phyloP scores from a whole-genome alignment of 78 protist genomes.

The Acrasis kona region DNA sequence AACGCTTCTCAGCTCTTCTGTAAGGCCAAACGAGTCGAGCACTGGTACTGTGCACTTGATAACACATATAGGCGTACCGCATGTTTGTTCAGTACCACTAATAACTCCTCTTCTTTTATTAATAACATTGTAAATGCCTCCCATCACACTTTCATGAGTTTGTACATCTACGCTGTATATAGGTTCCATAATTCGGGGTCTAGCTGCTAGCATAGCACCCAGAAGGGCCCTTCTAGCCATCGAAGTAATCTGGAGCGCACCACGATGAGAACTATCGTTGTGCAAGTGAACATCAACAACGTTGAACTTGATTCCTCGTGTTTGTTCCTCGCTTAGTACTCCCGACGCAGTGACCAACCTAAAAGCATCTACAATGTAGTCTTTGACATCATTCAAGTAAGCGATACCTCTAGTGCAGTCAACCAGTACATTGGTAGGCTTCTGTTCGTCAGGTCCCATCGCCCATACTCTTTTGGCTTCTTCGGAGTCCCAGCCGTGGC shows the following conservation, averaged over 20 bases:
- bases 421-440: too few species aligned
- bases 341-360: slow-evolving; percentile 92
- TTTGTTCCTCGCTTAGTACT: slow-evolving; percentile 88
- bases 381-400: too few species aligned
- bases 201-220: too few species aligned
- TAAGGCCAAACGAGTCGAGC: too few species aligned
- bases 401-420: too few species aligned
- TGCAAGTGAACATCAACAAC: too few species aligned
- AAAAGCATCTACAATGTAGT: slow-evolving; percentile 83
- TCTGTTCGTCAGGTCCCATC: slow-evolving; percentile 94
- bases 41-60: too few species aligned
- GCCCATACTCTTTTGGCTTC: slow-evolving; percentile 93
- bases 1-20: too few species aligned
- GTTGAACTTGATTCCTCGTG: slow-evolving; percentile 89
- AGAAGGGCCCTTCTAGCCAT: slow-evolving; percentile 77
- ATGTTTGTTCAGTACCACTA: too few species aligned
- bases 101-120: too few species aligned
- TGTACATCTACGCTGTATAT: slow-evolving; percentile 84
- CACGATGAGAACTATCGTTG: slow-evolving; percentile 98
- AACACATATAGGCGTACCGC: too few species aligned
- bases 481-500: slow-evolving; percentile 68
- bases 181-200: slow-evolving; percentile 90
- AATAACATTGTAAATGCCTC: too few species aligned
- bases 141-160: slow-evolving; percentile 59
- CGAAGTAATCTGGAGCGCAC: slow-evolving; percentile 87